Base-by-base conservation (phyloP, 2,329 filamentous ascomycete genomes). In the Ophiostoma himal-ulmi region DNA sequence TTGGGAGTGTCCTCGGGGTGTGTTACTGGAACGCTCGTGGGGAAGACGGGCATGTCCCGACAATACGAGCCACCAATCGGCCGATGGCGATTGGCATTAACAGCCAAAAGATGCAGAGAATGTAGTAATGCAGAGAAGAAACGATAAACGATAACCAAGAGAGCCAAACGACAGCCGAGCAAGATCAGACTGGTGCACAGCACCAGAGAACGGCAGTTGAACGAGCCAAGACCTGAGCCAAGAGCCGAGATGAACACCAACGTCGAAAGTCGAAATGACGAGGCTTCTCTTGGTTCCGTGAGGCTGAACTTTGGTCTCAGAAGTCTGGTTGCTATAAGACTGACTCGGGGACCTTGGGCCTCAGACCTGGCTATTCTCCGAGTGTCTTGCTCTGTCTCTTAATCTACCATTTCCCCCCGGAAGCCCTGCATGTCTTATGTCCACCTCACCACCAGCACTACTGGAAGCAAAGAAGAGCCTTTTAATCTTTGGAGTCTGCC, bases 21-120 rank as follows among this genome's bases (percentile, higher is more conserved):
- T 68, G 52, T 52, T 70, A 70, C 69, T 70, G 69, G 69, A 70
- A 36, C 36, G 14, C 60, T 67, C 64, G 26, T 70, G 69, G 69
- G 69, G 52, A 70, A 60, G 48, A 70, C 48, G 34, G 48, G 34
- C 20, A 10, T 22, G 30, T 64, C 11, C 60, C 60, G 34, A n/a
- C 34, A 7, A 20, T 37, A n/a, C 60, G 60, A 64, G 6, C 60
- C 30, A 30, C 0, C 48, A 11, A 57, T 13, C n/a, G 52, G 22
- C 26, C 48, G n/a, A 60, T 34, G 54, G 5, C 7, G 39, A 44
- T 44, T 44, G 39, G 10, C 39, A 17, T 10, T 13, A 11, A 14
- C 14, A 17, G 11, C 39, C 39, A 14, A n/a, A 54, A 22, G 17
- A 57, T 48, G 44, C 44, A 48, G 52, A 57, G 17, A 4, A 52